Evolutionary conservation across 1,139 yeast species (phyloP), one percentile per base, ranked within the genome.

Genomic region (Diutina rugosa): DNA sequence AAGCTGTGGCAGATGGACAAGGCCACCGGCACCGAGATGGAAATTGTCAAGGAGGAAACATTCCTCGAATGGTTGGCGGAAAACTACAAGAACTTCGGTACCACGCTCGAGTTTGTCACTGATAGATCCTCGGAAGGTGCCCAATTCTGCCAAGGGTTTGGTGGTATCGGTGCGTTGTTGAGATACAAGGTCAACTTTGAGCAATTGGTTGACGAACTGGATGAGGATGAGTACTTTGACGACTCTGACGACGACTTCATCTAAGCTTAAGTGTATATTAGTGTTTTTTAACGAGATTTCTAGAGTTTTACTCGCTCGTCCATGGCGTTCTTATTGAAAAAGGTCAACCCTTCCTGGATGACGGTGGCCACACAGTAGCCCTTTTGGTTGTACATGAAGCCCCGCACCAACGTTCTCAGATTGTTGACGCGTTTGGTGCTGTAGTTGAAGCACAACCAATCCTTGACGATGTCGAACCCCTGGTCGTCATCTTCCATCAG

Each of bases 81-180:
- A 74, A 89, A 90, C 73, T 93, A 93, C 76, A 88, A 86, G 70
- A 87, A 80, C 64, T 93, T 81, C 66, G 99, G 99, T 80, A 97
- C 99, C 57, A 84, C 87, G 61, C 80, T 93, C 64, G 99, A 93
- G 74, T 93, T 93, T 66, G 96, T 93, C 63, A 88, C 98, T 56
- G 99, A 93, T 76, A 85, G 89, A 74, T 88, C 97, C 46, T 86
- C 96, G 56, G 99, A 93, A 74, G 99, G 99, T 77, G 96, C 98
- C 54, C 99, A 93, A 77, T 93, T 93, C 72, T 95, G 87, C 60
- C 88, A 85, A 67, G 99, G 99, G 59, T 93, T 93, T 67, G 99
- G 99, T 86, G 99, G 99, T 76, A 82, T 93, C 63, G 99, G 99
- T 71, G 97, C 97, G 59, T 71, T 93, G 67, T 79, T 93, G 71